Evolutionary conservation across 768 basidiomycete genomes (phyloP), one percentile per base, ranked within the genome.

Genomic region (Mycena belliarum): DNA sequence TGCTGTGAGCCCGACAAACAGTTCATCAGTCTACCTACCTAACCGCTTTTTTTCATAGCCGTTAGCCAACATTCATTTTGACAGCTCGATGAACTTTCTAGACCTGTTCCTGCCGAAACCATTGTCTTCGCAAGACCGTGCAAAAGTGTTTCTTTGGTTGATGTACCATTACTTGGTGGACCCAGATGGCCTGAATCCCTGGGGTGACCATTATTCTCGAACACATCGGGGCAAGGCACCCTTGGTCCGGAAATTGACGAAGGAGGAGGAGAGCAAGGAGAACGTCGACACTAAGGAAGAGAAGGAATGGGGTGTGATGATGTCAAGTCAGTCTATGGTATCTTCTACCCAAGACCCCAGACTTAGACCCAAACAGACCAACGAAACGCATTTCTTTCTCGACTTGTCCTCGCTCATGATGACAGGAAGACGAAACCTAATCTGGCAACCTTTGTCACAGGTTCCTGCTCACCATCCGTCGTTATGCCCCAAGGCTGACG

Each of bases 61-160:
- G 35, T 75, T 86, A 43, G 79, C 86, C 23, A 74, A 76, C 54
- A 75, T 81, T 32, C 91, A 93, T 73, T 94, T 94, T 66, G 89
- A 91, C 45, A 79, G 84, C 20, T 79, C 76, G 12, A 66, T 89
- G 32, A 89, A 91, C 68, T 89, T 95, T 59, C 77, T 93, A 42
- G 93, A 95, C 72, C 77, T 95, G 38, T 95, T 95, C 71, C 79
- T 92, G 38, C 90, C 92, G 37, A 85, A 86, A 65, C 80, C 81
- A 43, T 75, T 93, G 33, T 81, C 87, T 12, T 91, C 93, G 3
- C 71, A 71, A 4, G 86, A 88, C 60, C 88, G 94, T 28, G 91
- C 89, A 6, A 77, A 76, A 54, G 89, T 85, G 4, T 92, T 96
- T 70, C 79, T 96, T 26, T 93, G 91, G 89, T 79, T 93, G 55